phyloP scores from a whole-genome alignment of 768 basidiomycete species.

The Termitomyces bulborhizus region DNA sequence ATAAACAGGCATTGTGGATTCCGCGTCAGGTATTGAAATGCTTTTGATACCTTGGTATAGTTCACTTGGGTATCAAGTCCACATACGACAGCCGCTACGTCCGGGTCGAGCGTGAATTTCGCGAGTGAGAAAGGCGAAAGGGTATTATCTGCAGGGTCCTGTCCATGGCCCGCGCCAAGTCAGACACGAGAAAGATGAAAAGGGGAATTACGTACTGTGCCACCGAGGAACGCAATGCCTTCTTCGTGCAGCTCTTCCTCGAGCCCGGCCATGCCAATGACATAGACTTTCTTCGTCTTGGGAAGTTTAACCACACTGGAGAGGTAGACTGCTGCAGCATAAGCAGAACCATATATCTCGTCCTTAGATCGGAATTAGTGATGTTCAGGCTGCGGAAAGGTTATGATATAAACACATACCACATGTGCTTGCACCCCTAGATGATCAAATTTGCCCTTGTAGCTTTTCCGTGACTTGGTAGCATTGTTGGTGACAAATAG shows the following conservation, averaged over 20 bases:
- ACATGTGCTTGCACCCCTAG: slow-evolving; percentile 80
- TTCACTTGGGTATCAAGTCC: slow-evolving; percentile 84
- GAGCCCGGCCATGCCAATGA: slow-evolving; percentile 86
- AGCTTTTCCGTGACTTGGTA: slow-evolving; percentile 81
- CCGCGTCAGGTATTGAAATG: slow-evolving; percentile 82
- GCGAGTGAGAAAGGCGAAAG: slow-evolving; percentile 62
- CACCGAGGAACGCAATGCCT: slow-evolving; percentile 75
- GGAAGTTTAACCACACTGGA: slow-evolving; percentile 87
- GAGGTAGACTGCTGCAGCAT: slow-evolving; percentile 62
- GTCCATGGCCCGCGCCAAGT: background rate
- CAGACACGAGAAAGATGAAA: background rate
- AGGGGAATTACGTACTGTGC: slow-evolving; percentile 54
- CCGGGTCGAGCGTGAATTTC: slow-evolving; percentile 67
- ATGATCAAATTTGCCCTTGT: slow-evolving; percentile 89
- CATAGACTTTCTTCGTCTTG: slow-evolving; percentile 90
- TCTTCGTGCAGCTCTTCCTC: slow-evolving; percentile 92
- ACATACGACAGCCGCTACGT: slow-evolving; percentile 90
- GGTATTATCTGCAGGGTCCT: slow-evolving; percentile 85
- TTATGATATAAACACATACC: slow-evolving; percentile 39
- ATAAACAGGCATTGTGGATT: slow-evolving; percentile 80
- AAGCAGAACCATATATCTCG: slow-evolving; percentile 96
- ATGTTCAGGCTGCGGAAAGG: background rate
- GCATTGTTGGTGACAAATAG: slow-evolving; percentile 98
- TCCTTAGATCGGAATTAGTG: slow-evolving; percentile 47
- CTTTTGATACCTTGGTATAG: slow-evolving; percentile 93